Conservation (phyloP, 2,329 filamentous ascomycete genomes). For the Paraphoma chrysanthemicola region DNA sequence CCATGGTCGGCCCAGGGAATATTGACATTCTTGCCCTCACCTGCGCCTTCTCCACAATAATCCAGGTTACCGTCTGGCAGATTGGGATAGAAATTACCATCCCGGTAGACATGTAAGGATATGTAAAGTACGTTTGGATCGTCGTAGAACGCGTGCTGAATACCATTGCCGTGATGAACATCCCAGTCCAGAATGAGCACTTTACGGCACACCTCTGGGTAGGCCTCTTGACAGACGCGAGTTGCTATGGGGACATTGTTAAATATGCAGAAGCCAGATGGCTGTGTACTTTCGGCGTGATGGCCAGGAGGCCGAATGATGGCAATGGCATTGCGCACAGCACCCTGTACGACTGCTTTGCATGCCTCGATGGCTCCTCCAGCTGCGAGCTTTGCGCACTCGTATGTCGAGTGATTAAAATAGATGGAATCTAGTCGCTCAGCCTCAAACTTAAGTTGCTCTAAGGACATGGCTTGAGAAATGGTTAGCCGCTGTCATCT, state of each 20-base stretch:
- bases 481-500: conserved; percentile 12
- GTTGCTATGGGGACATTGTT: conserved; percentile 96
- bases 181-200: conserved; percentile 93
- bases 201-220: conserved; percentile 81
- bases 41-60: conserved; percentile 65
- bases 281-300: conserved; percentile 83
- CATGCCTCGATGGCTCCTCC: conserved; percentile 96
- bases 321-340: conserved; percentile 93
- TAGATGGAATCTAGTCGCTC: conserved; percentile 55
- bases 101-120: conserved; percentile 86
- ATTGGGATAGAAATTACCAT: conserved; percentile 84
- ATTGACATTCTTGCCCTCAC: conserved; percentile 70
- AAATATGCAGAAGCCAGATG: conserved; percentile 97
- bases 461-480: conserved; percentile 51
- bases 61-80: conserved; percentile 65
- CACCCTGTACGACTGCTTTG: conserved; percentile 81
- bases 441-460: conserved; percentile 73
- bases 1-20: conserved; percentile 72
- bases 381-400: conserved; percentile 81
- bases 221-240: conserved; percentile 83
- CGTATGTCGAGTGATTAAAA: conserved; percentile 79
- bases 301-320: conserved; percentile 95
- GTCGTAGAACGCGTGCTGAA: conserved; percentile 94
- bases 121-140: conserved; percentile 96
- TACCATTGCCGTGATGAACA: conserved; percentile 83